phyloP scores from a whole-genome alignment of 2,329 filamentous ascomycete species.

The Sarocladium kiliense region DNA sequence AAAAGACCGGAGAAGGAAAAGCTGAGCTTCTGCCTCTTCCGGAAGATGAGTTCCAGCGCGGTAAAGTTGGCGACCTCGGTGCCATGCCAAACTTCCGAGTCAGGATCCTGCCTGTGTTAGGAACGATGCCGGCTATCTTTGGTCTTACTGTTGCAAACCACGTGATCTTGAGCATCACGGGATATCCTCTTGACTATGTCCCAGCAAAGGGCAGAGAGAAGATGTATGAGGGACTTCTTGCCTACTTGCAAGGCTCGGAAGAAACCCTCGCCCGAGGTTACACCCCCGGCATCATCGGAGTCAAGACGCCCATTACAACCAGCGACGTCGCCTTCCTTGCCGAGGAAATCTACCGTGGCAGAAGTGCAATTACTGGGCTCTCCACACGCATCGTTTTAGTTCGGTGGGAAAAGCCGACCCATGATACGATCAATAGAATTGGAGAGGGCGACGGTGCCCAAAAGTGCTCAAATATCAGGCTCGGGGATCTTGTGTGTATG shows the following conservation, averaged over 20 bases:
- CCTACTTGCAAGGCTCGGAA: conserved; percentile 69
- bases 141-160: conserved; percentile 90
- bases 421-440: conserved; percentile 52
- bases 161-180: conserved; percentile 74
- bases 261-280: conserved; percentile 61
- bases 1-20: conserved; percentile 86
- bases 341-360: conserved; percentile 82
- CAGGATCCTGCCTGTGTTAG: conserved; percentile 88
- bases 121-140: conserved; percentile 96
- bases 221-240: conserved; percentile 82
- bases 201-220: conserved; percentile 80
- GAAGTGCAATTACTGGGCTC: conserved; percentile 77
- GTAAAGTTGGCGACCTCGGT: conserved; percentile 78
- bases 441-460: conserved; percentile 68
- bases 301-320: conserved; percentile 72
- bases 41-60: conserved; percentile 84
- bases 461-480: conserved; percentile 63
- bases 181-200: conserved; percentile 82
- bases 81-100: conserved; percentile 90
- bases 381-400: conserved; percentile 74
- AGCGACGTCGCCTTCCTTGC: conserved; percentile 83
- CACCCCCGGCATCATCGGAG: conserved; percentile 46
- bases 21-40: conserved; percentile 80
- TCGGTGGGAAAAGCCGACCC: conserved; percentile 67
- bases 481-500: conserved; percentile 79